A percentile compares a stretch with the other conserved stretches of the same genome.
phyloP scores from a whole-genome alignment of 129 eudicot genomes.

The Gnaphalium uliginosum region DNA sequence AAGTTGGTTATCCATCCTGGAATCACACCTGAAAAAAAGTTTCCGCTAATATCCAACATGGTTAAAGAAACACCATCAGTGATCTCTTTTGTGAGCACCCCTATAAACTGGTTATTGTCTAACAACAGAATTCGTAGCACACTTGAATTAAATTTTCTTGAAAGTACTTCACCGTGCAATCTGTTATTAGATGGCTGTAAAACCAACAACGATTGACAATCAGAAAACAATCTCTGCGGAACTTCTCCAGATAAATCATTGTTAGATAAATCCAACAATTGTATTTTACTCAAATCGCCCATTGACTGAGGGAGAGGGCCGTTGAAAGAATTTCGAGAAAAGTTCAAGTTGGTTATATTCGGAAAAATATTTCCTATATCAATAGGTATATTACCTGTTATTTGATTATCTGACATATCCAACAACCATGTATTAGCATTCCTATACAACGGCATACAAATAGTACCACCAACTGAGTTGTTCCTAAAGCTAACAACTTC shows the following conservation, averaged over 20 bases:
- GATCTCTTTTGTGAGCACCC: conserved; percentile 4
- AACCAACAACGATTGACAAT: fast-evolving
- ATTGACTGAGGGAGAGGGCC: conserved; percentile 22
- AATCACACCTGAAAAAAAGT: conserved; percentile 26
- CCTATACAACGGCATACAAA: not conserved
- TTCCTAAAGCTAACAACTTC: conserved; percentile 1
- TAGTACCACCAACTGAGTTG: conserved; percentile 19
- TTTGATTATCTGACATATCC: conserved; percentile 19
- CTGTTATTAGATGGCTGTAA: conserved; percentile 30
- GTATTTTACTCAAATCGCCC: not conserved
- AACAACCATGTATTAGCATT: not conserved
- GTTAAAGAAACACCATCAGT: not conserved
- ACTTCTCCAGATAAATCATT: conserved; percentile 42
- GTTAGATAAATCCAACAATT: conserved; percentile 13
- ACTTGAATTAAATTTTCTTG: not conserved
- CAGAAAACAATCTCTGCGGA: conserved; percentile 20
- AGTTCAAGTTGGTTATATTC: not conserved
- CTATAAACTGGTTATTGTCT: conserved; percentile 30
- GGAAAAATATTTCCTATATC: conserved; percentile 20
- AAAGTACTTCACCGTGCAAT: conserved; percentile 28
- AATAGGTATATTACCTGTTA: not conserved
- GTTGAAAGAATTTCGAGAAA: conserved; percentile 13
- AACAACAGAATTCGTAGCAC: not conserved
- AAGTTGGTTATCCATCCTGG: conserved; percentile 1
- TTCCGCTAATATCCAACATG: conserved; percentile 22